A percentile compares a stretch with the other conserved stretches of the same genome.
Conservation (phyloP, 768 basidiomycete genomes). For the Suillus weaverae region DNA sequence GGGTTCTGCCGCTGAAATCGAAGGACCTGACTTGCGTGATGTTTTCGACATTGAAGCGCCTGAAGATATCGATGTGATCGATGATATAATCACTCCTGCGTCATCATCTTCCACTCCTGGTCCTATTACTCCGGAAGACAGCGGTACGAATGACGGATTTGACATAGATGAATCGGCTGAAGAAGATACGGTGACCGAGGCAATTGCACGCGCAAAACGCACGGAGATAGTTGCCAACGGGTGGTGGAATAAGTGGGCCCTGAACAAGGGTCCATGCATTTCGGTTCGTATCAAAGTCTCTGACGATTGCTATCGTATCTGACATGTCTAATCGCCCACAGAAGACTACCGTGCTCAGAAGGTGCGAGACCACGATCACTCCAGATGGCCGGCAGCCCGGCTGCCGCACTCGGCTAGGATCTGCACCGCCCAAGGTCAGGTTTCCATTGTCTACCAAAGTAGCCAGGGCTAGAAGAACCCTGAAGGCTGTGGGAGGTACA, state of each 20-base stretch:
- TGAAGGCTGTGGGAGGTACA: conserved; percentile 10
- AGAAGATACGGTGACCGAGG: conserved; percentile 24
- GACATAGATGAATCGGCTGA: conserved; percentile 24
- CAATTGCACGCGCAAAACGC: conserved; percentile 29
- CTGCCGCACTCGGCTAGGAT: conserved; percentile 24
- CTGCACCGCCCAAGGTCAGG: conserved; percentile 26
- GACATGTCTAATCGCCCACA: conserved; percentile 17
- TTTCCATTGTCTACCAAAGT: conserved; percentile 13
- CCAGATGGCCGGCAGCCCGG: conserved; percentile 42
- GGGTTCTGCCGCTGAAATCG: conserved; percentile 14
- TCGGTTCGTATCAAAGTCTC: conserved; percentile 20
- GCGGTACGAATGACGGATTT: conserved; percentile 12
- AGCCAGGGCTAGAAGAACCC: conserved; percentile 22
- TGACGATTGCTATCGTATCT: conserved; percentile 13
- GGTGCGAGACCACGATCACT: conserved; percentile 49
- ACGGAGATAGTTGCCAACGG: conserved; percentile 44
- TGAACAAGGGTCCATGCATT: conserved; percentile 23
- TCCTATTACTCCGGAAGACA: conserved; percentile 35
- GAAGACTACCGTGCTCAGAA: conserved; percentile 37
- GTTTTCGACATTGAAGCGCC: conserved; percentile 42
- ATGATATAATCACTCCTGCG: conserved; percentile 25
- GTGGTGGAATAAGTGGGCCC: conserved; percentile 54
- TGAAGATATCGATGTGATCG: conserved; percentile 46
- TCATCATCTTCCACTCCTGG: conserved; percentile 34
- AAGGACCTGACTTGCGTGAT: conserved; percentile 47